phyloP scores from a whole-genome alignment of 257 asterid species.

The Schizonepeta tenuifolia region DNA sequence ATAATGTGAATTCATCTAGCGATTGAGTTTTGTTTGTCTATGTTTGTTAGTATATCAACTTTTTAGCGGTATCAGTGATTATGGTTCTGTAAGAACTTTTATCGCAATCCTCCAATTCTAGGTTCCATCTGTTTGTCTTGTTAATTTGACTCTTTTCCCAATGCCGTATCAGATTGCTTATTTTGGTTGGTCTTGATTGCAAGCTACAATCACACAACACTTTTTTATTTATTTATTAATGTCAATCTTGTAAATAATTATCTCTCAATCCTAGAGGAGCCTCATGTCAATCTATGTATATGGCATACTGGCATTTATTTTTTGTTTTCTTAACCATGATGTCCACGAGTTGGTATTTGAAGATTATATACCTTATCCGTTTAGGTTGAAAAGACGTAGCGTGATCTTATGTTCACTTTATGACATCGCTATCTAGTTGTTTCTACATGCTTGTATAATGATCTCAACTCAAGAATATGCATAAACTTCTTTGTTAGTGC shows the following conservation, averaged over 20 bases:
- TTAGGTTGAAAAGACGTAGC: background rate
- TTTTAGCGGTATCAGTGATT: background rate
- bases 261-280: background rate
- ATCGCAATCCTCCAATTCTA: background rate
- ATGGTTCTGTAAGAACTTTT: background rate
- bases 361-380: background rate
- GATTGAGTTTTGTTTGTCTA: background rate
- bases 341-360: background rate
- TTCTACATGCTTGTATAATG: background rate
- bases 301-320: background rate
- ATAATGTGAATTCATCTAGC: constrained; percentile 2
- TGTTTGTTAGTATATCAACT: background rate
- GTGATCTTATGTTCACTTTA: background rate
- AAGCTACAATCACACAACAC: no score
- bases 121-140: background rate
- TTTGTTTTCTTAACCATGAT: background rate
- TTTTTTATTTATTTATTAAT: no score
- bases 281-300: background rate
- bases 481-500: background rate
- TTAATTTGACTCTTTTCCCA: background rate
- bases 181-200: background rate
- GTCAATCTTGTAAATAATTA: no score
- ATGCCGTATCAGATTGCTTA: background rate
- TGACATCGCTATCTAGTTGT: background rate
- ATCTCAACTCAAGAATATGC: background rate